Evolutionary conservation across 2,329 filamentous ascomycete species (phyloP), one percentile per base, ranked within the genome.

Genomic region (Fusarium virguliforme): DNA sequence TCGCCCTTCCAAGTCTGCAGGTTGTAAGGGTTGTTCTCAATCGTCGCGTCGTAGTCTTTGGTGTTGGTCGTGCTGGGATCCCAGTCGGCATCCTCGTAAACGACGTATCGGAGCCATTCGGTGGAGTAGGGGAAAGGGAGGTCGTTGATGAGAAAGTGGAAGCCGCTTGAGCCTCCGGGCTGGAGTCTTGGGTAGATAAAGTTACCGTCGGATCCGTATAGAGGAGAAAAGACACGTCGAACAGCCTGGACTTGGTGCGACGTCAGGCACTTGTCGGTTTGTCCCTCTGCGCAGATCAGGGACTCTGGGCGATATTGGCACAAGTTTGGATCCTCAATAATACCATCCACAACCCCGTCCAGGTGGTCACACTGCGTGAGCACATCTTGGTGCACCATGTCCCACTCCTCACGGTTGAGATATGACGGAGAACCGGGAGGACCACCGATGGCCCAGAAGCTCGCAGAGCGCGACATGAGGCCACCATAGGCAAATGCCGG

Each of bases 281-380:
- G 30, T 1, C 46, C 54, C 5, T 56, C 37, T 0, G 6, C 30
- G 13, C 85, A 86, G 6, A 81, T 77, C 2, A 86, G 78, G 3
- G 77, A 72, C 24, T 81, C 78, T 8, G 80, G 83, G 46, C 83
- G 79, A 54, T 87, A 81, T 59, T 81, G 72, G 75, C 87, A 89
- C 4, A 79, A 76, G 22, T 79, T 76, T 0, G 86, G 85, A 28
- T 83, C 79, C 58, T 83, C 85, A 51, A 89, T 79, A 62, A 88
- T 85, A 6, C 81, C 82, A 64, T 89, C 87, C 1, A 76, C 70
- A 2, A 86, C 77, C 2, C 87, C 86, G 64, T 88, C 87, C 28
- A 83, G 76, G 2, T 63, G 75, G 71, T 89, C 87, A 62, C 87
- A 89, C 72, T 89, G 86, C 24, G 75, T 77, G 10, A 84, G 60